Evolutionary conservation across 768 basidiomycete genomes (phyloP).

Genomic region (Tricholoma bakamatsutake): DNA sequence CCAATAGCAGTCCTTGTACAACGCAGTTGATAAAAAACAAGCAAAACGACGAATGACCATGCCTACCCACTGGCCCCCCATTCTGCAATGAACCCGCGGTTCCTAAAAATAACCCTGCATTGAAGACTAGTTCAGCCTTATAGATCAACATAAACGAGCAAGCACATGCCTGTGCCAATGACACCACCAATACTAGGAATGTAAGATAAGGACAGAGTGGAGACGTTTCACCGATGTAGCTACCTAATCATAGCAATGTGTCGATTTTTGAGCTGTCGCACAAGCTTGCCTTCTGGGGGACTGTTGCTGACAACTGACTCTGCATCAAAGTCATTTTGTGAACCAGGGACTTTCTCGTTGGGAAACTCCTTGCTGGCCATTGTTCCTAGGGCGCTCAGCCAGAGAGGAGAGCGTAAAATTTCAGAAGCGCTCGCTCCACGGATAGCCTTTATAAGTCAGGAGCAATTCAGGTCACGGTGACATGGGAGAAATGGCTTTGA

Average conservation of each 20-base stretch:
- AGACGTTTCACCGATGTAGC: neutral
- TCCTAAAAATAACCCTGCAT: constrained; percentile 46
- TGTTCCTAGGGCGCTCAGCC: neutral
- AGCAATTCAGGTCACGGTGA: neutral
- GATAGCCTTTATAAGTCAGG: neutral
- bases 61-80: constrained; percentile 65
- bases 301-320: constrained; percentile 16
- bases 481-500: neutral
- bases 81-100: constrained; percentile 41
- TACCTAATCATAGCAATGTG: constrained; percentile 82
- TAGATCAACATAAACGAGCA: neutral
- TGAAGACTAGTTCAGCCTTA: neutral
- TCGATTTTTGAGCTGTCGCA: constrained; percentile 66
- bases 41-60: neutral
- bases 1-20: constrained; percentile 54
- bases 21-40: neutral
- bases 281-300: constrained; percentile 27
- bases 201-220: neutral
- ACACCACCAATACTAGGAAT: constrained; percentile 53
- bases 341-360: constrained; percentile 9
- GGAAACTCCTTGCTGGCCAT: constrained; percentile 2
- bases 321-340: constrained; percentile 12
- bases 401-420: neutral
- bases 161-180: constrained; percentile 48
- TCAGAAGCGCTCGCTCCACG: neutral